These are phyloP conservation scores for Pluteus cervinus DNA, from an alignment of 768 basidiomycete genomes.

Conservation along the genomic window DNA sequence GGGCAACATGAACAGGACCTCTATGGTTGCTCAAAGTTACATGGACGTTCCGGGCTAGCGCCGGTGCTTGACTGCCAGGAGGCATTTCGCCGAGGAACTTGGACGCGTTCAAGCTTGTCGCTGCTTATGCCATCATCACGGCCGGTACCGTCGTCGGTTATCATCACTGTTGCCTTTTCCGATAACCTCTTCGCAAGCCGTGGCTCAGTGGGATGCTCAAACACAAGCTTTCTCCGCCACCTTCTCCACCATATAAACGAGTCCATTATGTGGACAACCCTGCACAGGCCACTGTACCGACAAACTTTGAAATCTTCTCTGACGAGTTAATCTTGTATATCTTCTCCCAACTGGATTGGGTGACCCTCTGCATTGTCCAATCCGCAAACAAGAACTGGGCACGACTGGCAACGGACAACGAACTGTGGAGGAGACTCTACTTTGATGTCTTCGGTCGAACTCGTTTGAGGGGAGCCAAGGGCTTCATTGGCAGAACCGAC, in stretches of 20 bases:
- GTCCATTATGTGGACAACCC: slow-evolving; percentile 22
- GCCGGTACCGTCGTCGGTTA: too few species aligned
- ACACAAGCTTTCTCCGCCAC: slow-evolving; percentile 39
- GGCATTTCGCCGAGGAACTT: too few species aligned
- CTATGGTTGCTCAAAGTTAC: slow-evolving; percentile 60
- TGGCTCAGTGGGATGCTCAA: slow-evolving; percentile 40
- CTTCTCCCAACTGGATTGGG: slow-evolving; percentile 63
- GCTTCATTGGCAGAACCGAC: slow-evolving; percentile 50
- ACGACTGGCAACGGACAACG: slow-evolving; percentile 61
- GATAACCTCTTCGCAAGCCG: slow-evolving; percentile 2
- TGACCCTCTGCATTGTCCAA: slow-evolving; percentile 64
- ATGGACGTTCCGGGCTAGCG: slow-evolving; percentile 58
- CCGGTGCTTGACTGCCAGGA: slow-evolving; percentile 15
- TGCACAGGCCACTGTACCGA: slow-evolving; percentile 1
- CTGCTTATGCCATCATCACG: too few species aligned
- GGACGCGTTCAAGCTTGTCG: too few species aligned
- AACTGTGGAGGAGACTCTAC: slow-evolving; percentile 70
- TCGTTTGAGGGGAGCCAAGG: slow-evolving; percentile 62
- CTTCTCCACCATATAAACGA: slow-evolving; percentile 56
- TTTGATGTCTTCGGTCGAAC: slow-evolving; percentile 58
- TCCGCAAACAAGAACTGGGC: slow-evolving; percentile 60
- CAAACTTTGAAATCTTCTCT: slow-evolving; percentile 51
- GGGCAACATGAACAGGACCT: slow-evolving; percentile 86
- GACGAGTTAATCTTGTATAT: slow-evolving; percentile 74
- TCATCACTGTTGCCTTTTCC: too few species aligned